A percentile compares a stretch with the other conserved stretches of the same genome.
These are phyloP conservation scores for Aspergillus pseudoterreus DNA, from an alignment of 2,329 filamentous ascomycete species.

Conservation along the genomic window DNA sequence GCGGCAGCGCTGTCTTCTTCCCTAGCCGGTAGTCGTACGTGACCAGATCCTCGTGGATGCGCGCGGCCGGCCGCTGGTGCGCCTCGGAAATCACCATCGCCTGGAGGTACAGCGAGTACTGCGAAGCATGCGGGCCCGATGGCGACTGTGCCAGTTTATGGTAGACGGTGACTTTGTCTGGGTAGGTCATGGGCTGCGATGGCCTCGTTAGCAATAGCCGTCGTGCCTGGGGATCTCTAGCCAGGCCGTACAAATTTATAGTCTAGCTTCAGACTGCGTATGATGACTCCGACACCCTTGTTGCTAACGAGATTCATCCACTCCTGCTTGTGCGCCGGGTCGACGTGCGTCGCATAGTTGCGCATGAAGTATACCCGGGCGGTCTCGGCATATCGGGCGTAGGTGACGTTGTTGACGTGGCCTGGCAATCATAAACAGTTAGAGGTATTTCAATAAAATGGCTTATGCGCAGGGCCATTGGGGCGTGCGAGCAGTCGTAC, in stretches of 20 bases:
- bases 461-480: neutral
- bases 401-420: constrained; percentile 84
- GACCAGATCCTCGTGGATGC: constrained; percentile 73
- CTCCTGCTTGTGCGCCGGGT: constrained; percentile 56
- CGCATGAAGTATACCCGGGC: constrained; percentile 73
- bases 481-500: neutral
- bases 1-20: constrained; percentile 54
- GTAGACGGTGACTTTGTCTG: constrained; percentile 77
- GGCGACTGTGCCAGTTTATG: constrained; percentile 65
- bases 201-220: constrained; percentile 3
- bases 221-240: neutral
- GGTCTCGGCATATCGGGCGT: constrained; percentile 79
- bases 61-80: constrained; percentile 68
- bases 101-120: constrained; percentile 45
- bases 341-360: constrained; percentile 63
- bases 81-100: constrained; percentile 70
- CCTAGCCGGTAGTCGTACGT: constrained; percentile 68
- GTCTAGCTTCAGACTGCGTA: constrained; percentile 74
- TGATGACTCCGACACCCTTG: constrained; percentile 66
- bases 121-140: constrained; percentile 32
- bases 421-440: constrained; percentile 40
- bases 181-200: constrained; percentile 73
- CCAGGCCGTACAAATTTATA: constrained; percentile 73
- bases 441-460: neutral
- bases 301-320: constrained; percentile 71